Base-by-base conservation (phyloP, 164 flowering plant genomes). In the Dillenia suffruticosa region DNA sequence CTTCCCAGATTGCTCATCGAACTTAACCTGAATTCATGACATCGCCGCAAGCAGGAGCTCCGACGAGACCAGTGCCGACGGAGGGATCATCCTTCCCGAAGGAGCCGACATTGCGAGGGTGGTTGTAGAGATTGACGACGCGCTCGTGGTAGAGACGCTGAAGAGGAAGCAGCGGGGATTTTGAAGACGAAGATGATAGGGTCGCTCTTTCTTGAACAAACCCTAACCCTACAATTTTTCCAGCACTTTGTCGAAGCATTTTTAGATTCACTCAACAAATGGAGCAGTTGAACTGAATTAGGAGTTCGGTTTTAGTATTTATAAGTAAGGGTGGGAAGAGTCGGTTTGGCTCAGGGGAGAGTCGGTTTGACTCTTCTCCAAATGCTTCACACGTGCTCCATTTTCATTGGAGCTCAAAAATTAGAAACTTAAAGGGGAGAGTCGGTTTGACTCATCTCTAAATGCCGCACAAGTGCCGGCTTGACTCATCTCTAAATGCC, bases 31-130 rank as follows among this genome's bases (percentile, higher is more conserved):
- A 22, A 86, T 89, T 89, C 96, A 89, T 89, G 45, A 89, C 96
- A 72, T 88, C 96, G 12, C 92, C 96, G 58, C 96, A 88, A 10
- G 96, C 96, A 19, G 96, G 96, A 9, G 96, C 96, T 0, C 96
- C 96, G 22, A 88, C 96, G 10, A 88, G 80, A 0, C 96, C 96
- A 9, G 96, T 88, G 8, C 92, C 96, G 12, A 88, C 90, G 22
- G 62, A 56, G 8, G 92, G 88, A 62, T 89, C 92, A 63, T 66
- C 73, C 81, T 86, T 86, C 60, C 86, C 92, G 63, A 88, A 81
- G 12, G 90, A 76, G 0, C 96, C 96, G 7, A 84, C 96, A 76
- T 89, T 89, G 44, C 90, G 78, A 4, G 92, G 96, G 70, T 84
- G 86, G 62, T 89, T 69, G 83, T 86, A 89, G 75, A 86, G 96